These are phyloP conservation scores for Sapria himalayana DNA, from an alignment of 345 rosid species.

Conservation along the genomic window DNA sequence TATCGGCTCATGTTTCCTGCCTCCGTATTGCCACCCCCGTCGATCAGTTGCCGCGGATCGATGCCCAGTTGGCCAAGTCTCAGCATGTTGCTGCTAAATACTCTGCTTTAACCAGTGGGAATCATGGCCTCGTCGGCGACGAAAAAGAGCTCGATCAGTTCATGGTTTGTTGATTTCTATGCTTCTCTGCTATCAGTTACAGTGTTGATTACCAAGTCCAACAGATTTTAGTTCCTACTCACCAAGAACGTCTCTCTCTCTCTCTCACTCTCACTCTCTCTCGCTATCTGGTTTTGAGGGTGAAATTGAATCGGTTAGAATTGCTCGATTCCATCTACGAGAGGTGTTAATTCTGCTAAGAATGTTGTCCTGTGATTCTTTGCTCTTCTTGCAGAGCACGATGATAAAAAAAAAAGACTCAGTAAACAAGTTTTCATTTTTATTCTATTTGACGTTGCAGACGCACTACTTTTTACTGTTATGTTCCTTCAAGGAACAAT, in stretches of 20 bases:
- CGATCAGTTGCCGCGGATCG: constrained; percentile 86
- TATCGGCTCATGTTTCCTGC: constrained; percentile 82
- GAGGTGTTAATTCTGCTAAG: too few relatives aligned
- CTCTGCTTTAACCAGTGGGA: constrained; percentile 36
- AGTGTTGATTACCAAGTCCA: too few relatives aligned
- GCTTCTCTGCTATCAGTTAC: too few relatives aligned
- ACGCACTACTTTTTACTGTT: constrained; percentile 83
- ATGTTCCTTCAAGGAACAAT: constrained; percentile 89
- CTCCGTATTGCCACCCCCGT: constrained; percentile 88
- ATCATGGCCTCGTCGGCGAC: constrained; percentile 40
- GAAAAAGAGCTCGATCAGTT: constrained; percentile 95
- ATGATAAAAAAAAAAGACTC: too few relatives aligned
- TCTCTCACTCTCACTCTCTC: too few relatives aligned
- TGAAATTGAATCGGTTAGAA: too few relatives aligned
- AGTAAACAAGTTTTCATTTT: constrained; percentile 5
- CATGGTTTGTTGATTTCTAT: constrained; percentile 36
- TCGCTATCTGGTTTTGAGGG: too few relatives aligned
- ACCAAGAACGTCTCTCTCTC: too few relatives aligned
- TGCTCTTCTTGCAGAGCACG: too few relatives aligned
- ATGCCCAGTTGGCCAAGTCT: constrained; percentile 90
- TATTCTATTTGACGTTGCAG: constrained; percentile 17
- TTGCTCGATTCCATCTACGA: too few relatives aligned
- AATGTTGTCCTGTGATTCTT: too few relatives aligned
- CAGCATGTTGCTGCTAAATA: constrained; percentile 80
- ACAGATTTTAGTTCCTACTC: too few relatives aligned